Base-by-base conservation (phyloP, 306 rosid genomes). In the Geum urbanum region DNA sequence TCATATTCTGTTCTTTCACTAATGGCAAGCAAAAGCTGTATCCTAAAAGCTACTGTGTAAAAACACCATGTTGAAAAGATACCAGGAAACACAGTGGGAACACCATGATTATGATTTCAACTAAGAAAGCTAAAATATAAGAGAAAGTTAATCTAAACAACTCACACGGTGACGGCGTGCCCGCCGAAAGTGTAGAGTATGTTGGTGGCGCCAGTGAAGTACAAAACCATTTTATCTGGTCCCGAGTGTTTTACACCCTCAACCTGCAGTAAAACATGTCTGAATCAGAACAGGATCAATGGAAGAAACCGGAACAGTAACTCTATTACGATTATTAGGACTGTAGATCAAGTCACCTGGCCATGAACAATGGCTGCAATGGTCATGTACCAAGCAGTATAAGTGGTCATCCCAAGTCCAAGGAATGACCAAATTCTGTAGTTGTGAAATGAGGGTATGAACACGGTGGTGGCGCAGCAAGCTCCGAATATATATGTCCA, bases 171-270 rank as follows among this genome's bases (percentile, higher is more conserved):
- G 68, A 92, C 92, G 72, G 98, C 96, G 79, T 92, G 98, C 50
- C 98, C 98, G 78, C 98, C 98, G 88, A 92, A 92, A 82, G 98
- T 92, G 86, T 92, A 92, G 41, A 92, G 91, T 35, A 92, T 88
- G 66, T 92, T 92, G 78, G 98, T 92, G 79, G 98, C 96, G 74
- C 98, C 98, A 13, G 98, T 92, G 89, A 92, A 92, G 78, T 92
- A 92, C 84, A 78, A 77, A 18, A 84, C 96, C 86, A 92, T 0
- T 68, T 80, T 76, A n/a, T 72, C 86, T 65, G 98, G 95, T 72
- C 91, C 96, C 10, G 92, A 74, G 77, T 92, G 98, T 37, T 24
- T 79, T 40, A 92, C 98, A 50, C 88, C 91, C 53, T 88, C 92
- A 68, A 61, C 95, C 97, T 92, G 77, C 32, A 27, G 32, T 63